Percentiles rank a stretch among this genome's conserved stretches.
These are phyloP conservation scores for Halocafeteria seosinensis DNA, from an alignment of 108 stramenopile species.

Conservation along the genomic window DNA sequence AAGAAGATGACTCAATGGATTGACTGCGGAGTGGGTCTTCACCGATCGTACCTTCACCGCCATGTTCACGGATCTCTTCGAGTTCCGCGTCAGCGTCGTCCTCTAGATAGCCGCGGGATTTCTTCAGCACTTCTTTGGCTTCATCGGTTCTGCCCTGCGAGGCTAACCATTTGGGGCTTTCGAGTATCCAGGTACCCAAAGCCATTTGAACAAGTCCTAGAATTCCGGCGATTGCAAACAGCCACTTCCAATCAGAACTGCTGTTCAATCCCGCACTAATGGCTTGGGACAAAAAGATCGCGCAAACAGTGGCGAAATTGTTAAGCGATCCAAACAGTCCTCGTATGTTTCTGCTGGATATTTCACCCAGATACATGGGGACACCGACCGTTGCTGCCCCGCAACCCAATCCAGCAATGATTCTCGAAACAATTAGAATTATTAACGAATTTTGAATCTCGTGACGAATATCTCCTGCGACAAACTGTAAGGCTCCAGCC, in stretches of 20 bases:
- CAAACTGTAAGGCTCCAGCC: not conserved
- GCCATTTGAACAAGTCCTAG: conserved; percentile 56
- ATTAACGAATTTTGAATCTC: conserved; percentile 30
- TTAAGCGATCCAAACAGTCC: conserved; percentile 82
- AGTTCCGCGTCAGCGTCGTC: not conserved
- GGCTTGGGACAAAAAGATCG: conserved; percentile 62
- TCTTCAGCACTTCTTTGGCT: not conserved
- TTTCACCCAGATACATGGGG: conserved; percentile 81
- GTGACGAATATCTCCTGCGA: not conserved
- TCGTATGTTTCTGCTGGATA: conserved; percentile 73
- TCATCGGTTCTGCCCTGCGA: conserved; percentile 25
- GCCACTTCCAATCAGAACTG: conserved; percentile 42
- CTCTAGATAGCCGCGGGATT: not conserved
- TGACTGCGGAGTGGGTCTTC: not conserved
- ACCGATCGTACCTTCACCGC: not conserved
- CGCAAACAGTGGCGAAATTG: conserved; percentile 79
- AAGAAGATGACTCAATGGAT: not conserved
- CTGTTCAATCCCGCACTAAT: conserved; percentile 52
- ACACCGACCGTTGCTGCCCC: conserved; percentile 70
- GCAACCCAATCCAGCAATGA: conserved; percentile 71
- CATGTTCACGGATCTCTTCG: not conserved
- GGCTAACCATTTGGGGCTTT: conserved; percentile 69
- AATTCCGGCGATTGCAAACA: conserved; percentile 58
- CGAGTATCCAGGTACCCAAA: conserved; percentile 57
- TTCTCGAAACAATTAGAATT: conserved; percentile 54